Percentiles rank a stretch among this genome's conserved stretches.
Conservation (phyloP, 2,329 filamentous ascomycete genomes). For the Scedosporium aurantiacum region DNA sequence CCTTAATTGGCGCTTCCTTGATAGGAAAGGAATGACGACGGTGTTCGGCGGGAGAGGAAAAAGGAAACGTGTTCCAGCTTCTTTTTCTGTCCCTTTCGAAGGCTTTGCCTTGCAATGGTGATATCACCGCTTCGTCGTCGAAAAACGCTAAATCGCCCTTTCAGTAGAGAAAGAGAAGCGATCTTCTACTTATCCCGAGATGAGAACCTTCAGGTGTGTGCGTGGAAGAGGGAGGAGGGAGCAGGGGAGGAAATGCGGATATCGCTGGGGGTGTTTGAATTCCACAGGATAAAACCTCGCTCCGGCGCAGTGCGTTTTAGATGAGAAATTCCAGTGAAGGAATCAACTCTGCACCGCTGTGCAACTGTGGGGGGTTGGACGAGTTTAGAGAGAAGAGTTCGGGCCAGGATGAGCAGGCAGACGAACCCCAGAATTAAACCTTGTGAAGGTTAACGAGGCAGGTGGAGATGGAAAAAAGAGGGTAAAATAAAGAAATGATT, state of each 20-base stretch:
- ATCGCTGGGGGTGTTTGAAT: neutral
- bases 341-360: conserved; percentile 6
- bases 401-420: neutral
- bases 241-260: neutral
- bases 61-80: conserved; percentile 32
- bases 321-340: conserved; percentile 5
- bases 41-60: neutral
- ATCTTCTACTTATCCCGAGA: neutral
- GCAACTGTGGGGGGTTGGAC: neutral
- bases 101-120: conserved; percentile 4
- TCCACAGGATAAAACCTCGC: neutral
- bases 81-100: conserved; percentile 14
- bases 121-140: conserved; percentile 4
- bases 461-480: conserved; percentile 9
- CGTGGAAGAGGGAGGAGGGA: neutral
- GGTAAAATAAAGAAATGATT: conserved; percentile 22
- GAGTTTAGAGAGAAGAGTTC: neutral
- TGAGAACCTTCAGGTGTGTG: neutral
- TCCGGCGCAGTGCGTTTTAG: conserved; percentile 2
- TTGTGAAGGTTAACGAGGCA: conserved; percentile 11
- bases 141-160: neutral
- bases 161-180: neutral
- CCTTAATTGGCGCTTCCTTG: neutral
- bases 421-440: conserved; percentile 12
- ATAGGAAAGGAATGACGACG: neutral